A percentile compares a stretch with the other conserved stretches of the same genome.
Evolutionary conservation across 257 asterid genomes (phyloP).

Genomic region (Scutellaria minor): DNA sequence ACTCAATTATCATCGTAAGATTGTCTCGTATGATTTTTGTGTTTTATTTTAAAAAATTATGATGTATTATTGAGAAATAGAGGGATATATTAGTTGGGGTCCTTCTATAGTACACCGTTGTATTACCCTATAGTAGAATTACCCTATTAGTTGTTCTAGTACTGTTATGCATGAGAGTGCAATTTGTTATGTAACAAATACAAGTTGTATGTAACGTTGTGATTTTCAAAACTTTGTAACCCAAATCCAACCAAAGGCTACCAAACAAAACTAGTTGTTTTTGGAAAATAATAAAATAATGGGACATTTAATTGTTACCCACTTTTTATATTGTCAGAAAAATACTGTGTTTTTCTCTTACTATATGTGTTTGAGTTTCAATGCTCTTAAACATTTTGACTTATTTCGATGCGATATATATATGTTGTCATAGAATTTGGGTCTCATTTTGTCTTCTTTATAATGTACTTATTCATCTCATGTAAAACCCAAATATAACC

Average conservation of each 20-base stretch:
- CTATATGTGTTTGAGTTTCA: conserved; percentile 42
- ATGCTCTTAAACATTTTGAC: conserved; percentile 39
- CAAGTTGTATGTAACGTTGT: conserved; percentile 40
- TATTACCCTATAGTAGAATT: too few relatives aligned
- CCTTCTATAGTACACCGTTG: too few relatives aligned
- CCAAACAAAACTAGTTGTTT: conserved; percentile 50
- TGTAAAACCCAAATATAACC: conserved; percentile 45
- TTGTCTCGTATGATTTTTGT: too few relatives aligned
- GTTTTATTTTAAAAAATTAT: too few relatives aligned
- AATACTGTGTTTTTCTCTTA: background rate
- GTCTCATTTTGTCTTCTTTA: conserved; percentile 50
- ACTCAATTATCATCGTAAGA: too few relatives aligned
- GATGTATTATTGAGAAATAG: too few relatives aligned
- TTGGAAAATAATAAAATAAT: conserved; percentile 32
- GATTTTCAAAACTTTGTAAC: conserved; percentile 41
- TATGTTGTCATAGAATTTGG: conserved; percentile 44
- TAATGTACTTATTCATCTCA: conserved; percentile 46
- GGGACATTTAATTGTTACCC: conserved; percentile 21
- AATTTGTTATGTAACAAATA: conserved; percentile 25
- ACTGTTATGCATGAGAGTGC: conserved; percentile 43
- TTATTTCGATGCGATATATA: conserved; percentile 35
- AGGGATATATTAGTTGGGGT: too few relatives aligned
- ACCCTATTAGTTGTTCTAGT: too few relatives aligned
- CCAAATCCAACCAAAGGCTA: conserved; percentile 59
- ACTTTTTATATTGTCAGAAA: conserved; percentile 34